phyloP scores from a whole-genome alignment of 2,329 filamentous ascomycete genomes.

The Ceratocystis ficicola region DNA sequence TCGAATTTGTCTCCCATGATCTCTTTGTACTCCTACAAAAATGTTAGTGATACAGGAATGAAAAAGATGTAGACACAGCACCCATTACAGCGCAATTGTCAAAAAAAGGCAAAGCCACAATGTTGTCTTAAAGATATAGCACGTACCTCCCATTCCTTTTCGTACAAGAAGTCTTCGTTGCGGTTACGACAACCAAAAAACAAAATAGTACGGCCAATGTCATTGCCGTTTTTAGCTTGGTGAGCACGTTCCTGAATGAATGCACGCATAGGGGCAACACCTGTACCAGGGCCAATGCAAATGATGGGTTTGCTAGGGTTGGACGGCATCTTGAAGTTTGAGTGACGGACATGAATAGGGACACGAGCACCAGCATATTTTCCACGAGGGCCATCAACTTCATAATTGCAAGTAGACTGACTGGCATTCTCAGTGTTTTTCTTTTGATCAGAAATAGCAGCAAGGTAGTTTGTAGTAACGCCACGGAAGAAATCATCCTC shows the following conservation, averaged over 20 bases:
- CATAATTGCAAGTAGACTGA: constrained; percentile 73
- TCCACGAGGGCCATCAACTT: constrained; percentile 79
- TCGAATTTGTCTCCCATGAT: constrained; percentile 79
- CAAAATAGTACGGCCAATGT: constrained; percentile 74
- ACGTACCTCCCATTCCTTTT: constrained; percentile 82
- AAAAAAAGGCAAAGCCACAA: background rate
- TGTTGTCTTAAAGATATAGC: background rate
- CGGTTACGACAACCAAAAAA: constrained; percentile 91
- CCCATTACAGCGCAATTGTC: background rate
- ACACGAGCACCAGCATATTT: constrained; percentile 95
- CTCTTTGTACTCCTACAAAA: constrained; percentile 61
- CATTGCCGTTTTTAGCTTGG: constrained; percentile 64
- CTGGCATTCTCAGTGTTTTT: constrained; percentile 73
- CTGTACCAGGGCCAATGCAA: constrained; percentile 91
- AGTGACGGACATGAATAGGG: constrained; percentile 90
- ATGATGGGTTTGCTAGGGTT: constrained; percentile 90
- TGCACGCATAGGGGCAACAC: constrained; percentile 88
- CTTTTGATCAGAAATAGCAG: constrained; percentile 93
- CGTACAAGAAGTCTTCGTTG: constrained; percentile 85
- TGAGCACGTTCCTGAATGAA: constrained; percentile 91
- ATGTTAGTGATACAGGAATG: constrained; percentile 25
- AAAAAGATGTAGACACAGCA: background rate
- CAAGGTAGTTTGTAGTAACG: constrained; percentile 90
- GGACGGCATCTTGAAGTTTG: constrained; percentile 97
- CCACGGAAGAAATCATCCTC: constrained; percentile 67